These are phyloP conservation scores for Cryphonectria parasitica DNA, from an alignment of 2,329 filamentous ascomycete species.

Conservation along the genomic window DNA sequence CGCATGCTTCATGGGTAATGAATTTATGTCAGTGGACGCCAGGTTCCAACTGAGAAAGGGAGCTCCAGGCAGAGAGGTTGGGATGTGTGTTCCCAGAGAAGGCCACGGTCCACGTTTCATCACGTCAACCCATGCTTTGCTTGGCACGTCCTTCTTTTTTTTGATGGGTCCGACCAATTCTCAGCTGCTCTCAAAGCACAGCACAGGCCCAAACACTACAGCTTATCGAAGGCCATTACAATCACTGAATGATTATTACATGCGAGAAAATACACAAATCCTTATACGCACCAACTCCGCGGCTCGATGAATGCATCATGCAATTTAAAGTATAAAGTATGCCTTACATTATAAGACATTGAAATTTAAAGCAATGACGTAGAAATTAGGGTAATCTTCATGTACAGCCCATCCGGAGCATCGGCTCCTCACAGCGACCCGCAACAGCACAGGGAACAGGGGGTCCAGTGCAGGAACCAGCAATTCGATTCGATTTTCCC, in stretches of 20 bases:
- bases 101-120: conserved; percentile 8
- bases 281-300: not conserved
- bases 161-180: not conserved
- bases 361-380: not conserved
- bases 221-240: not conserved
- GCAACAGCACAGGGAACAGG: not conserved
- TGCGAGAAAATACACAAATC: not conserved
- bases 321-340: not conserved
- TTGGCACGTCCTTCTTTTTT: not conserved
- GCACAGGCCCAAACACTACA: not conserved
- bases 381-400: not conserved
- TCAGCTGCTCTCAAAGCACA: not conserved
- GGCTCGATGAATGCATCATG: not conserved
- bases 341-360: not conserved
- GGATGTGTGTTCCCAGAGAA: not conserved
- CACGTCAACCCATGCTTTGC: not conserved
- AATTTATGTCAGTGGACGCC: not conserved
- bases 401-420: not conserved
- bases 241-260: not conserved
- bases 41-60: not conserved
- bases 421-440: not conserved
- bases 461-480: not conserved
- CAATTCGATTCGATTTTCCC: not conserved
- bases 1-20: conserved; percentile 7
- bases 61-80: not conserved